Conservation (phyloP, 441 rosid genomes). For the Sinapis alba region DNA sequence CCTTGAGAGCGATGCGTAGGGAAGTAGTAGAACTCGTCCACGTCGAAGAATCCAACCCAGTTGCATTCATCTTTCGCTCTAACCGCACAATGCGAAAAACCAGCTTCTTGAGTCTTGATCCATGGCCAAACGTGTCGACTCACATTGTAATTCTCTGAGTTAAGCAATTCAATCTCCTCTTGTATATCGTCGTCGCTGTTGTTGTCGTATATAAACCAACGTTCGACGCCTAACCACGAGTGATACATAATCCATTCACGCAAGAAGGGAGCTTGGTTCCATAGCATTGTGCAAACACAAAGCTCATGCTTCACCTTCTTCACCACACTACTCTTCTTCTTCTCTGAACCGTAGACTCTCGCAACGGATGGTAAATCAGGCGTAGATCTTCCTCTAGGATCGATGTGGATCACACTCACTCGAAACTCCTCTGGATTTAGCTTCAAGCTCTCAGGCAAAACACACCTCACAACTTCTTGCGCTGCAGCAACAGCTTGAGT, state of each 20-base stretch:
- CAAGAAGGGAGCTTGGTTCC: constrained; percentile 89
- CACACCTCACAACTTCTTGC: constrained; percentile 90
- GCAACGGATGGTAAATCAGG: constrained; percentile 41
- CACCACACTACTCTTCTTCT: constrained; percentile 28
- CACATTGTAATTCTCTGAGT: constrained; percentile 61
- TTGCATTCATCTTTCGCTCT: constrained; percentile 75
- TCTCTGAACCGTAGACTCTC: constrained; percentile 52
- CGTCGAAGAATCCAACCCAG: constrained; percentile 95
- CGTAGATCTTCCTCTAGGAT: constrained; percentile 41
- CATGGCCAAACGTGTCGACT: constrained; percentile 93
- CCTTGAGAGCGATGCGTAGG: constrained; percentile 48
- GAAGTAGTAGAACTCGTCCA: constrained; percentile 92
- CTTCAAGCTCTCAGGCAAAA: constrained; percentile 61
- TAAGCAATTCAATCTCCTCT: constrained; percentile 61
- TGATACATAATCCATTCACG: constrained; percentile 90
- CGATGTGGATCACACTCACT: constrained; percentile 32
- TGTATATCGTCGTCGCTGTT: constrained; percentile 77
- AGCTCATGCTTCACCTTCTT: constrained; percentile 54
- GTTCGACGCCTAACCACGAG: constrained; percentile 89
- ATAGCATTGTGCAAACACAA: constrained; percentile 89
- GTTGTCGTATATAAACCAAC: constrained; percentile 95
- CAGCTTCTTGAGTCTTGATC: constrained; percentile 97
- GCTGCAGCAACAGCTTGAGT: constrained; percentile 76
- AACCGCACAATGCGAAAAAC: constrained; percentile 90
- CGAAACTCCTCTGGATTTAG: constrained; percentile 52